A percentile compares a stretch with the other conserved stretches of the same genome.
phyloP scores from a whole-genome alignment of 805 yeast genomes.

The Torulaspora franciscae region DNA sequence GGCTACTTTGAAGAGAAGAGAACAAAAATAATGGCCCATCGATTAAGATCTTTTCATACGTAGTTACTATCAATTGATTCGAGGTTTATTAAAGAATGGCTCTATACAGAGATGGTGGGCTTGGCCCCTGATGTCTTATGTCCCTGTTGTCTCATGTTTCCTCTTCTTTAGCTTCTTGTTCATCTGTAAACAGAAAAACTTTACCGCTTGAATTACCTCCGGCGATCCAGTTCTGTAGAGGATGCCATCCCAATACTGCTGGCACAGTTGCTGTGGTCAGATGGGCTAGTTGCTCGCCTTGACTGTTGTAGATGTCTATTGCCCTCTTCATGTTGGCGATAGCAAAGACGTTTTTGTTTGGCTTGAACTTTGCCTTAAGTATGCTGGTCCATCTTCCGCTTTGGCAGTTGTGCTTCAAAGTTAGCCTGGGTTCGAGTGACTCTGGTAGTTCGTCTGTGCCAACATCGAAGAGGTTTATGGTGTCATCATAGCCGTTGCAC shows the following conservation, averaged over 20 bases:
- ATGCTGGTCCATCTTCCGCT: conserved; percentile 97
- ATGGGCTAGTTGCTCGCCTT: conserved; percentile 77
- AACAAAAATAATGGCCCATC: not conserved
- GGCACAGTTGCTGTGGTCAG: conserved; percentile 85
- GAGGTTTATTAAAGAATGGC: not conserved
- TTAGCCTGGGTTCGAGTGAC: conserved; percentile 54
- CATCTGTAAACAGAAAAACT: conserved; percentile 49
- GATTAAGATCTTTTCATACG: not conserved
- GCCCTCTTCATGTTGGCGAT: conserved; percentile 92
- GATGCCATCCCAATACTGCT: conserved; percentile 81
- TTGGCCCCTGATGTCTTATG: not conserved
- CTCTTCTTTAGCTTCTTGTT: conserved; percentile 6
- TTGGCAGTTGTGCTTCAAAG: conserved; percentile 85
- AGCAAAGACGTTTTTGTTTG: conserved; percentile 66
- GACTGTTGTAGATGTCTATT: conserved; percentile 72
- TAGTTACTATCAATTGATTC: not conserved
- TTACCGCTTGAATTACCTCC: conserved; percentile 97
- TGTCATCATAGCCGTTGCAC: conserved; percentile 90
- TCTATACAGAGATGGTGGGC: not conserved
- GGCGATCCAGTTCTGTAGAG: conserved; percentile 78
- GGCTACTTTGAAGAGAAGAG: not conserved
- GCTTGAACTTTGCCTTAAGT: conserved; percentile 83
- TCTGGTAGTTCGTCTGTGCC: conserved; percentile 24
- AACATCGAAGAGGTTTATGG: conserved; percentile 65
- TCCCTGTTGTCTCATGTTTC: no score